These are phyloP conservation scores for Lipomyces lipofer DNA, from an alignment of 805 yeast species.

Conservation along the genomic window DNA sequence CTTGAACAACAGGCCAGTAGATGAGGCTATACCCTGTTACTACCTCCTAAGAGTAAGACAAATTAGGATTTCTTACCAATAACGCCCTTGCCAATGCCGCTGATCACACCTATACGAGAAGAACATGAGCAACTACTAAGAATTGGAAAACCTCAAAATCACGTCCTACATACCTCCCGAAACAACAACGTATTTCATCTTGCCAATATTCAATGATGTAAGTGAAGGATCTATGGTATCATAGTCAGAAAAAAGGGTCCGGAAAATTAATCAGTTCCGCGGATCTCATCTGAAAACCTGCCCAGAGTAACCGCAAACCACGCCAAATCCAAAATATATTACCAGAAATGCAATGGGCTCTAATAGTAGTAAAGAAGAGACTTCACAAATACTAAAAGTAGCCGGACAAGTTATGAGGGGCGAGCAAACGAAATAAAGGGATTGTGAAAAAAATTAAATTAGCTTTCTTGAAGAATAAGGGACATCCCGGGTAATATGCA, in stretches of 20 bases:
- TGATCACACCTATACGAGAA: slow-evolving; percentile 78
- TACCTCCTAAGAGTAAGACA: not conserved
- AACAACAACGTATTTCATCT: slow-evolving; percentile 98
- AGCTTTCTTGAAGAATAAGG: no score
- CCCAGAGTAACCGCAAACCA: no score
- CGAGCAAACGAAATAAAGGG: no score
- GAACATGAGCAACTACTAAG: not conserved
- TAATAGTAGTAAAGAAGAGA: not conserved
- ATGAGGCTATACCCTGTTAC: slow-evolving; percentile 62
- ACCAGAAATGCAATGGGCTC: no score
- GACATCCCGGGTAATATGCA: no score
- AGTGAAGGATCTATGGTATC: no score
- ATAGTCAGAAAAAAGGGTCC: no score
- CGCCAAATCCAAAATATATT: no score
- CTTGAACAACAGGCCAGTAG: slow-evolving; percentile 92
- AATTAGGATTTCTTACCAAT: slow-evolving; percentile 34
- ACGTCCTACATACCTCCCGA: slow-evolving; percentile 82
- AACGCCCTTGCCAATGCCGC: slow-evolving; percentile 99
- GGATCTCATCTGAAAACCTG: no score
- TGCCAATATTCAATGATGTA: slow-evolving; percentile 6
- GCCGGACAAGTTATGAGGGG: not conserved
- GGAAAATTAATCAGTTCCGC: no score
- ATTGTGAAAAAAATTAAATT: no score
- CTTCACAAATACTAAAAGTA: not conserved
- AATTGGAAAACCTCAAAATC: not conserved